Base-by-base conservation (phyloP, 2,329 filamentous ascomycete genomes). In the Onygenales sp. region DNA sequence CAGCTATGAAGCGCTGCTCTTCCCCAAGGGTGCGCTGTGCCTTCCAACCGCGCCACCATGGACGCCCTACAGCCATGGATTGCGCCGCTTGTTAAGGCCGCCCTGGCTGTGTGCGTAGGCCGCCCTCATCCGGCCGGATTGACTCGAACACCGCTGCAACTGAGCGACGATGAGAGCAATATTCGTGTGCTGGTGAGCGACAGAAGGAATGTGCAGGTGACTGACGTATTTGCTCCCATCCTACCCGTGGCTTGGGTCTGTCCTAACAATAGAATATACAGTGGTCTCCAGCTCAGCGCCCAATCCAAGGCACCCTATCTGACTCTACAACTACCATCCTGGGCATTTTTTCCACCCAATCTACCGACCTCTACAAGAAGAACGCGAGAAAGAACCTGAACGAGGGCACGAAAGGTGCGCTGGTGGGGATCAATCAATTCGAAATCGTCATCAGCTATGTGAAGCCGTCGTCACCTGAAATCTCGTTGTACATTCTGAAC, bases 321-420 rank as follows among this genome's bases (percentile, higher is more conserved):
- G 71, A 73, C 53, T 60, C 64, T 9, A 54, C 58, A 5, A 64
- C 66, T 11, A 65, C 65, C 33, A 66, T 74, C 8, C 60, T 65
- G 33, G 67, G 64, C 6, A 63, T 61, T 21, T 58, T 73, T 35
- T 54, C 66, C 8, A 54, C 53, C 7, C 60, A 63, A 10, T 60
- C 66, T 7, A 52, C 64, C 6, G 53, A 63, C 39, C 32, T 54
- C 32, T 68, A 65, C 49, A n/a, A 46, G 10, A 49, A 38, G 5
- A 54, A 58, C 36, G 56, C 52, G 5, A 57, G 60, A 3, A 55
- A 58, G 5, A 51, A 52, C 10, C 33, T 61, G 14, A 58, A 58
- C 55, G n/a, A 60, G 32, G 58, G 56, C 8, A 63, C 61, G 5
- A 60, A 56, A 51, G 69, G 65, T 4, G 62, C 62, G 13, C 31